Conservation (phyloP, 75 land plant genomes). For the Selaginella moellendorffii region DNA sequence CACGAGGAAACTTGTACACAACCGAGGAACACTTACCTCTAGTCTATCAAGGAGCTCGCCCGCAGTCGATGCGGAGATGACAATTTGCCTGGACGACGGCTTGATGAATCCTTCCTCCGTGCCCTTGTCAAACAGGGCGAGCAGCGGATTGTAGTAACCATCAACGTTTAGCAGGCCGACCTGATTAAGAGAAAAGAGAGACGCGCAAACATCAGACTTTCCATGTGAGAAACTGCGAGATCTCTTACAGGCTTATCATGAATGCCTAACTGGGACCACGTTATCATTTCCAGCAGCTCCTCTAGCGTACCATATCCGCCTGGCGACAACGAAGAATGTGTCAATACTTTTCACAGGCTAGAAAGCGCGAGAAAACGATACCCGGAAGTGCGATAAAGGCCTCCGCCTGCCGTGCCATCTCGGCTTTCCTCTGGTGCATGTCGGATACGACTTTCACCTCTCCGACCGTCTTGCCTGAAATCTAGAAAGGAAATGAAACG, state of each 20-base stretch:
- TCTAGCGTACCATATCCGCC: constrained; percentile 81
- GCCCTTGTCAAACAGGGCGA: background rate
- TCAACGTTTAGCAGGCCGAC: background rate
- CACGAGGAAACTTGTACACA: background rate
- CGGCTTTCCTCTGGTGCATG: constrained; percentile 69
- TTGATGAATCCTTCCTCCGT: background rate
- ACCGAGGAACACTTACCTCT: background rate
- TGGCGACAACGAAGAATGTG: constrained; percentile 10
- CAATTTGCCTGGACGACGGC: background rate
- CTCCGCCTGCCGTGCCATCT: constrained; percentile 52
- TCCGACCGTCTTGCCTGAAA: constrained; percentile 49
- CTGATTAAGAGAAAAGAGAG: background rate
- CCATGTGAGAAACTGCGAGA: background rate
- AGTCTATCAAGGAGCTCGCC: background rate
- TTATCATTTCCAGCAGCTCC: constrained; percentile 67
- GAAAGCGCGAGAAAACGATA: constrained; percentile 7
- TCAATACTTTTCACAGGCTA: background rate
- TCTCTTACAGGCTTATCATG: constrained; percentile 46
- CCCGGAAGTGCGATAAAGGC: constrained; percentile 80
- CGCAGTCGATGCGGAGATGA: background rate
- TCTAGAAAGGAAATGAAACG: constrained; percentile 31
- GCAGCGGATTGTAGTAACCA: background rate
- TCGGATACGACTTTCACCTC: constrained; percentile 45
- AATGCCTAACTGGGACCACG: constrained; percentile 77
- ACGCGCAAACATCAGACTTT: background rate